Evolutionary conservation across 2,329 filamentous ascomycete species (phyloP), one percentile per base, ranked within the genome.

Genomic region (Cladorrhinum sp.): DNA sequence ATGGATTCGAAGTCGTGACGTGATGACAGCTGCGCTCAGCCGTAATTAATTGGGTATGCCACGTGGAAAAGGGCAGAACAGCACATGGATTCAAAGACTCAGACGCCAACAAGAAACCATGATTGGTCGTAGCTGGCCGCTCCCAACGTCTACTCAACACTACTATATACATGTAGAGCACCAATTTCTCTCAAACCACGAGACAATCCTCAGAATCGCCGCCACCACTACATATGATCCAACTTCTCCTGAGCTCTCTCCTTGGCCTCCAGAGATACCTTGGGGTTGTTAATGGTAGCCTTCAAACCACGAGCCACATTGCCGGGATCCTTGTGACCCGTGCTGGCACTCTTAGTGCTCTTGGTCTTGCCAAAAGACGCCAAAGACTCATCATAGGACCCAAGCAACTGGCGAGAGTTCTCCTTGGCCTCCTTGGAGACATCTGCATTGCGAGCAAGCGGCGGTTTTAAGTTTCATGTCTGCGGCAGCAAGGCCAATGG

Each of bases 221-320:
- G 6, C 16, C 36, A 14, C 16, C 16, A 42, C 16, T 49, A 12
- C 2, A 55, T 1, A 12, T 18, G 21, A 2, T 53, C 48, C 42
- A 62, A 21, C 49, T 64, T 64, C 57, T 64, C 24, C 60, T 39
- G 58, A 1, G 58, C 62, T 3, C 23, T 30, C 58, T 61, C 9
- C 63, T 62, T 63, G 3, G 60, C 62, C 42, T 58, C 50, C 23
- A 58, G 53, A 6, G 63, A 61, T 5, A 63, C 61, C 1, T 50
- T 58, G 0, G 58, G 61, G 39, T 63, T 65, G 18, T 51, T 63
- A 12, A 65, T 61, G 30, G 49, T 55, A 6, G 63, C 61, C 54
- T 65, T 63, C 16, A 63, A 36, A 3, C 63, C 61, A 8, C 61
- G 33, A 8, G 58, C 59, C 0, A 63, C 61, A 18, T 63, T 63